Evolutionary conservation across 108 stramenopile genomes (phyloP), one percentile per base, ranked within the genome.

Genomic region (Craspedostauros australis): DNA sequence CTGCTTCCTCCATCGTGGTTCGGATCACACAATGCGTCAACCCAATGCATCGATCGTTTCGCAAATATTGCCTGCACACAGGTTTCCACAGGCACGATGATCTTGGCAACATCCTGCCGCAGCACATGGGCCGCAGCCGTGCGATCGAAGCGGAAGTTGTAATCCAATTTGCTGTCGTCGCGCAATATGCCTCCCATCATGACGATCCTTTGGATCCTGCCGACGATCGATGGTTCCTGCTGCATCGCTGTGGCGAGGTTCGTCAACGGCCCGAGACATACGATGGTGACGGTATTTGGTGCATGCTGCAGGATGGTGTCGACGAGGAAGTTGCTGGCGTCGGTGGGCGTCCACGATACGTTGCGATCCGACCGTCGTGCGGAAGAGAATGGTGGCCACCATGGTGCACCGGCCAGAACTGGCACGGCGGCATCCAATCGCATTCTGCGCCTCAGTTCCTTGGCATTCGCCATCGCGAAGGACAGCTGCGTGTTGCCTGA

Each of bases 131-230:
- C 33, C n/a, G 28, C 48, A 0, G 64, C 46, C 20, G 58, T 25
- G 5, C 29, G 30, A 45, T 66, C 64, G 8, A 37, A 41, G 15
- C 51, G 28, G 40, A 66, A 57, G 38, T 66, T 66, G 27, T 58
- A 37, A 50, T 66, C 64, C 0, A 57, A 20, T 18, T 40, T 24
- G 18, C 50, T 47, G 3, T 46, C 1, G 11, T 25, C 27, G 2
- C 48, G 49, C 4, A 66, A 48, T 8, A 49, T 55, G 1, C 56
- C 64, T 11, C 64, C 64, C 64, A 66, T 66, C 12, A 46, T 4
- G 41, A 47, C 46, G 33, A 58, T 26, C 32, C 32, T 16, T 58
- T 44, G 0, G 26, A 41, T 19, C 43, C 2, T 29, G 33, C 43
- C 5, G 15, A 32, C 1, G 15, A 25, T 44, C 14, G 15, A 20